phyloP scores from a whole-genome alignment of 176 grass and related monocot species.

The Saccharum spontaneum region DNA sequence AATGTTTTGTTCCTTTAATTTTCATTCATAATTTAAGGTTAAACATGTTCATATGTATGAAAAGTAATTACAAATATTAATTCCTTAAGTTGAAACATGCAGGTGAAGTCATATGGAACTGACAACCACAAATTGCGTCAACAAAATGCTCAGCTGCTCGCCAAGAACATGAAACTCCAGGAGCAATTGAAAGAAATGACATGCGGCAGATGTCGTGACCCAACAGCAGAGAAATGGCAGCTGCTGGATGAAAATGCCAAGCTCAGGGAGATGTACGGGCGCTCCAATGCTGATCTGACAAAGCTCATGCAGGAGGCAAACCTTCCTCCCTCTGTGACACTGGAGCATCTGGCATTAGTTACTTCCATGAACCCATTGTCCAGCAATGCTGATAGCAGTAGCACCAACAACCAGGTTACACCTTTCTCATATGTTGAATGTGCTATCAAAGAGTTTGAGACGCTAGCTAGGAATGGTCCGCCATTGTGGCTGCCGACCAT shows the following conservation, averaged over 20 bases:
- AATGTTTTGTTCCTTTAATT: not conserved
- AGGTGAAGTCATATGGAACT: not conserved
- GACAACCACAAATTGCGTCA: not conserved
- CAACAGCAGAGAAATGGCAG: not conserved
- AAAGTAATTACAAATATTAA: not conserved
- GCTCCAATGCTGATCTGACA: not conserved
- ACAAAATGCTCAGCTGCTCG: not conserved
- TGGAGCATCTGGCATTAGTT: not conserved
- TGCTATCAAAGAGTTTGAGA: not conserved
- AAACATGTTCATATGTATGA: not conserved
- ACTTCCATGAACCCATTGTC: not conserved
- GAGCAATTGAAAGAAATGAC: not conserved
- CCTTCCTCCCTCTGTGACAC: not conserved
- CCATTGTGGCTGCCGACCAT: not conserved
- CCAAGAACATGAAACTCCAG: not conserved
- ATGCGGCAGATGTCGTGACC: not conserved
- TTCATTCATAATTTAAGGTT: not conserved
- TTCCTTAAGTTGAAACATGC: not conserved
- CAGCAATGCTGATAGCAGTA: not conserved
- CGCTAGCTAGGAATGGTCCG: not conserved
- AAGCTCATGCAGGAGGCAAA: not conserved
- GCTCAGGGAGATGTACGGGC: not conserved
- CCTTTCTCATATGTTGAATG: not conserved
- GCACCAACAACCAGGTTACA: not conserved
- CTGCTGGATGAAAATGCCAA: constrained; percentile 8